Conservation (phyloP, 331 rosid species). For the Acacia pycnantha region DNA sequence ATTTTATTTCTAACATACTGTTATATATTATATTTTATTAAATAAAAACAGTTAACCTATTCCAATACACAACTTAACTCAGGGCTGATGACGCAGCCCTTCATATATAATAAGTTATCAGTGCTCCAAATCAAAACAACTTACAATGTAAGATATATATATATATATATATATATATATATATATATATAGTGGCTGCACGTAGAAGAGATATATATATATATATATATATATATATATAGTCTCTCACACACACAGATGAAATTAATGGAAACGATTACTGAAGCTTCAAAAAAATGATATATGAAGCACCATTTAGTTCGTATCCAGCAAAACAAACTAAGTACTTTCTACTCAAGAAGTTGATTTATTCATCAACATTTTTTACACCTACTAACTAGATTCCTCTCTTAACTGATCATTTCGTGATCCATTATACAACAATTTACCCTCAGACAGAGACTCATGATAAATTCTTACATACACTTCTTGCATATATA, state of each 20-base stretch:
- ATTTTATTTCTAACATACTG: too few relatives aligned
- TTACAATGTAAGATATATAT: neutral
- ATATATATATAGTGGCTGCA: too few relatives aligned
- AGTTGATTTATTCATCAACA: conserved; percentile 36
- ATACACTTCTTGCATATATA: neutral
- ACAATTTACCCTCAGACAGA: conserved; percentile 17
- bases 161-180: too few relatives aligned
- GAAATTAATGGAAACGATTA: neutral
- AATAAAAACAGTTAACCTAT: neutral
- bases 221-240: too few relatives aligned
- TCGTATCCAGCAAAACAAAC: neutral
- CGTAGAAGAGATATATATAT: too few relatives aligned
- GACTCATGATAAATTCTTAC: neutral
- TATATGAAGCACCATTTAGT: neutral
- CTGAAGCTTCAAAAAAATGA: neutral
- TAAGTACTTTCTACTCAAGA: neutral
- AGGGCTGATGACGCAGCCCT: neutral
- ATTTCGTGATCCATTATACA: conserved; percentile 46
- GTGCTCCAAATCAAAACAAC: neutral
- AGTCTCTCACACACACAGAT: neutral
- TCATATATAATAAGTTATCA: neutral
- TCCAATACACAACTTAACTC: neutral
- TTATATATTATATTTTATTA: neutral
- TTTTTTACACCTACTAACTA: conserved; percentile 36
- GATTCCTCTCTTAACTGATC: conserved; percentile 18